Conservation (phyloP, 495 filamentous ascomycete genomes). For the Aspergillus homomorphus region DNA sequence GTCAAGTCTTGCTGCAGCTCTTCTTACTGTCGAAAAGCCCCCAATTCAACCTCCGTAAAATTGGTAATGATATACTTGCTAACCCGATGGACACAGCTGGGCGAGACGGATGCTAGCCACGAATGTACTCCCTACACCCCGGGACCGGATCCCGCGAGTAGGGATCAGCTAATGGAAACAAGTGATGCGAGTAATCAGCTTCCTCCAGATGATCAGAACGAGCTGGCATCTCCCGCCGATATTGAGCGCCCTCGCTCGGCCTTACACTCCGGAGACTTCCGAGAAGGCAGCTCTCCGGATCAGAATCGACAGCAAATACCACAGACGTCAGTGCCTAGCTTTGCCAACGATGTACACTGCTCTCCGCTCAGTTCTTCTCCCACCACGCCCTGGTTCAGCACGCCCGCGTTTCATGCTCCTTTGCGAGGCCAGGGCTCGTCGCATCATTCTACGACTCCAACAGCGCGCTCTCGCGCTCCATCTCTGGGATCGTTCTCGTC, state of each 20-base stretch:
- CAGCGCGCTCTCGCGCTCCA: constrained; percentile 48
- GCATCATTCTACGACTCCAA: constrained; percentile 13
- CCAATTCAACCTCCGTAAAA: background rate
- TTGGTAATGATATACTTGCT: background rate
- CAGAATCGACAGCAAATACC: constrained; percentile 23
- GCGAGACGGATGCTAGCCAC: constrained; percentile 15
- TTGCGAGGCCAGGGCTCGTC: constrained; percentile 17
- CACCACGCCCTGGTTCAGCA: constrained; percentile 48
- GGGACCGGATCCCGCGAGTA: constrained; percentile 10
- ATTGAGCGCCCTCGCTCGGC: constrained; percentile 86
- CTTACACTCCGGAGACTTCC: constrained; percentile 86
- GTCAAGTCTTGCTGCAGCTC: background rate
- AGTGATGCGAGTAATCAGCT: constrained; percentile 2
- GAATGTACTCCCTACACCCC: constrained; percentile 7
- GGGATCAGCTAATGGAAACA: constrained; percentile 10
- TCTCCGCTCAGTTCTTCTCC: constrained; percentile 41
- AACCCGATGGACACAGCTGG: constrained; percentile 11
- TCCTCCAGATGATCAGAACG: constrained; percentile 13
- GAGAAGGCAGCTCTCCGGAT: constrained; percentile 48
- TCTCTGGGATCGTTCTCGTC: constrained; percentile 76
- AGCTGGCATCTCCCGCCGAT: constrained; percentile 43
- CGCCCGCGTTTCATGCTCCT: constrained; percentile 23
- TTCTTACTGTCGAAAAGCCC: background rate
- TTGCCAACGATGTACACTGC: constrained; percentile 16
- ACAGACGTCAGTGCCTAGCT: constrained; percentile 22